Base-by-base conservation (phyloP, 495 filamentous ascomycete genomes). In the Penicillium canariense region DNA sequence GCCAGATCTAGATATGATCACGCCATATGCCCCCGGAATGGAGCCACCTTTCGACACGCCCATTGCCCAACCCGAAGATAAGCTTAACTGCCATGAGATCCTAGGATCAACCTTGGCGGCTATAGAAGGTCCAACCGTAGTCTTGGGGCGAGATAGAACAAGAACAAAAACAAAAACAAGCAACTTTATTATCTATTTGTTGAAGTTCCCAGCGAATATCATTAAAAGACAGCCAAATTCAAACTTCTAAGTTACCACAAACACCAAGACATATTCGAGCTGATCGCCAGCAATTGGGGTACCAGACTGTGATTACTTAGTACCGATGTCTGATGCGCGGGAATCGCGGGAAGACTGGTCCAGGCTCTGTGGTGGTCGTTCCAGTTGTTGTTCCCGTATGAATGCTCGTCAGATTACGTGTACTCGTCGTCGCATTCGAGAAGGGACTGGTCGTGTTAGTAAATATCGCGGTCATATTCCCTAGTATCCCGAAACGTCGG, bases 391-490 rank as follows among this genome's bases (percentile, higher is more conserved):
- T 32, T 25, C 4, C 10, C 25, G 18, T 25, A 8, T 5, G 6
- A 40, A 35, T 28, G 6, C 15, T 11, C 8, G 25, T 43, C 15
- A 30, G 9, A 30, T 26, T 51, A 9, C 12, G 35, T 12, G 48
- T n/a, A 26, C 22, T 20, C 15, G 48, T 40, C 32, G 47, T 35
- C 23, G 36, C 26, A 30, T 51, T 51, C 9, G 17, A 10, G 38
- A 31, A 23, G 9, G 25, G 22, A 4, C 48, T 35, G 28, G 50
- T 54, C 43, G 44, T 54, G 34, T 54, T 54, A 25, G 52, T 54
- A 32, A 54, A 47, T 10, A 48, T 12, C 15, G 52, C 52, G 12
- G 52, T 54, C 31, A 32, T 48, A 18, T 54, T 54, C 18, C 26
- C 44, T 9, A 54, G n/a, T 9, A 54, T 18, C 14, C 8, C 34